phyloP scores from a whole-genome alignment of 2,329 filamentous ascomycete species.

The Fusarium agapanthi region DNA sequence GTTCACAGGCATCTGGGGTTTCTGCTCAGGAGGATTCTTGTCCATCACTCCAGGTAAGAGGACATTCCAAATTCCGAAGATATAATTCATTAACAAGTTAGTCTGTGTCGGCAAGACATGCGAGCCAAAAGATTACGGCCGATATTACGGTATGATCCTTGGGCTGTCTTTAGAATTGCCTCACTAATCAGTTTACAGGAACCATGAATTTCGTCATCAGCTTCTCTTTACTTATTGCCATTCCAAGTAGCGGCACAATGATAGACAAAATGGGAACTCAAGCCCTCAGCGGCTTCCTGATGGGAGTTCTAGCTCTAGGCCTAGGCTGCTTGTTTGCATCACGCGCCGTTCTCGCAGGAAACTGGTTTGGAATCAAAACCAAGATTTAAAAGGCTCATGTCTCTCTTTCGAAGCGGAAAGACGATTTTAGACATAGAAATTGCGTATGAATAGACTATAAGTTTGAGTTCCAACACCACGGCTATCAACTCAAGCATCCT shows the following conservation, averaged over 20 bases:
- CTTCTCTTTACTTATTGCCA: not conserved
- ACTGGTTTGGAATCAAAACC: conserved; percentile 3
- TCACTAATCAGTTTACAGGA: not conserved
- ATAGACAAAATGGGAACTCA: conserved; percentile 8
- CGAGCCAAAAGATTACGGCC: conserved; percentile 5
- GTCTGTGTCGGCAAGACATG: conserved; percentile 13
- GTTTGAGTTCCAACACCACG: not conserved
- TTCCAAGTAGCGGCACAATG: conserved; percentile 9
- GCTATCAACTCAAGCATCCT: not conserved
- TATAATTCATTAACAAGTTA: not conserved
- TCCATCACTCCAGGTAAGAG: conserved; percentile 2
- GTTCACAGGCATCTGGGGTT: not conserved
- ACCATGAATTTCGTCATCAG: conserved; percentile 10
- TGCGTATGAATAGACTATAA: not conserved
- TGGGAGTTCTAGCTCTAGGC: not conserved
- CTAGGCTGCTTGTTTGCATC: not conserved
- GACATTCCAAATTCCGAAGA: too few relatives aligned
- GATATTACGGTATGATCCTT: not conserved
- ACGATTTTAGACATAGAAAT: not conserved
- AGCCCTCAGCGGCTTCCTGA: not conserved
- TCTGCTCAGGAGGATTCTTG: not conserved
- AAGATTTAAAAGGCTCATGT: not conserved
- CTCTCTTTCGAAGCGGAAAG: not conserved
- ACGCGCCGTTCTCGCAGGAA: not conserved
- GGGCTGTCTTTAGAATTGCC: accelerated